Conservation (phyloP, 169 alveolate genomes). For the Plasmodium coatneyi region DNA sequence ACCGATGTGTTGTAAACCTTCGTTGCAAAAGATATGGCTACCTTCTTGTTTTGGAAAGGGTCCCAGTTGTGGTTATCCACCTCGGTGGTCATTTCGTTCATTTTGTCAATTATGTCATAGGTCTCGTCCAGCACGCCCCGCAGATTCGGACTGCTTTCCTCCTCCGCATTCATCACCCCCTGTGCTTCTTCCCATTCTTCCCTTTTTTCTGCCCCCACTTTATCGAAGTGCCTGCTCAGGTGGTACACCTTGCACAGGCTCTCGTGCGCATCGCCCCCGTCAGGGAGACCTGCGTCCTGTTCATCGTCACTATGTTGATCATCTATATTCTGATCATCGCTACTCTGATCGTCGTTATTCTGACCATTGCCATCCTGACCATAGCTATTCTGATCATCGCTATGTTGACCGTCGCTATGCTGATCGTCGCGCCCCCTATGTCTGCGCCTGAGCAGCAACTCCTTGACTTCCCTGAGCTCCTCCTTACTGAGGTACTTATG, state of each 20-base stretch:
- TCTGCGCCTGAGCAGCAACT: neutral
- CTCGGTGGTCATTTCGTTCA: conserved; percentile 2
- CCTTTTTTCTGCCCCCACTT: neutral
- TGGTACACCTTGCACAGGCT: conserved; percentile 4
- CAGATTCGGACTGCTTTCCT: neutral
- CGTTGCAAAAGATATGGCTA: conserved; percentile 92
- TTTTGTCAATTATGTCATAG: conserved; percentile 46
- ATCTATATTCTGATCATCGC: neutral
- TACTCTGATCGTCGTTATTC: neutral
- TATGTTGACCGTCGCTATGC: conserved; percentile 89
- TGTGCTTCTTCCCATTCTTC: conserved; percentile 16
- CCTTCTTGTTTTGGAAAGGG: conserved; percentile 4
- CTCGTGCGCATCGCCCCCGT: neutral
- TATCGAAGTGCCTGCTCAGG: neutral
- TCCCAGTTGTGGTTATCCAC: conserved; percentile 74
- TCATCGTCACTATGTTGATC: neutral
- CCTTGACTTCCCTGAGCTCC: conserved; percentile 62
- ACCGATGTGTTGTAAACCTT: conserved; percentile 99
- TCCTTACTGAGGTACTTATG: conserved; percentile 74
- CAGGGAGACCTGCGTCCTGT: neutral
- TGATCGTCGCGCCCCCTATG: conserved; percentile 62
- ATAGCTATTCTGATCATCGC: neutral
- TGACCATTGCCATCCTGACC: neutral
- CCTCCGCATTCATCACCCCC: neutral
- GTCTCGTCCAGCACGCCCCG: conserved; percentile 4